Evolutionary conservation across 257 asterid species (phyloP).

Genomic region (Scutellaria baicalensis): DNA sequence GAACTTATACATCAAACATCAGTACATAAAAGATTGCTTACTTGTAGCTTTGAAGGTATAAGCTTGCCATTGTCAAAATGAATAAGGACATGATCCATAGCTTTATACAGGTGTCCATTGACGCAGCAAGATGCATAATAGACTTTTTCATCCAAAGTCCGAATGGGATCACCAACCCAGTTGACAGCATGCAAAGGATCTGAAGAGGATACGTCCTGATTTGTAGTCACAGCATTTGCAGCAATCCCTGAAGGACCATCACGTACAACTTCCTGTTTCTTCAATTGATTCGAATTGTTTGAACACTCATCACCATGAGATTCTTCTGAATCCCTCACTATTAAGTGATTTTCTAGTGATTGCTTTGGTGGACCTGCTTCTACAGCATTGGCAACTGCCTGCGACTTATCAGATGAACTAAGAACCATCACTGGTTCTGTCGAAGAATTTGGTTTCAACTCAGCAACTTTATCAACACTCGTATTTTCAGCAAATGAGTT

Average conservation of each 20-base stretch:
- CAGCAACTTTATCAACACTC: constrained; percentile 29
- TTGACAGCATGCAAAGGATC: constrained; percentile 38
- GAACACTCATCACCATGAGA: constrained; percentile 25
- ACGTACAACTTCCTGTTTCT: constrained; percentile 26
- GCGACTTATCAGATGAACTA: constrained; percentile 26
- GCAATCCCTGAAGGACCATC: constrained; percentile 39
- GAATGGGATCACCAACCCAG: constrained; percentile 66
- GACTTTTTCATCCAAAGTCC: constrained; percentile 49
- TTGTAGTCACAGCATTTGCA: constrained; percentile 23
- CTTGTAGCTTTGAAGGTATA: constrained; percentile 83
- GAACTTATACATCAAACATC: background rate
- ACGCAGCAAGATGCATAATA: constrained; percentile 64
- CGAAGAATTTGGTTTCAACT: constrained; percentile 23
- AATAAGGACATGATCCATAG: constrained; percentile 57
- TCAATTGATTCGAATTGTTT: constrained; percentile 18
- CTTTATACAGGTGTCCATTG: constrained; percentile 52
- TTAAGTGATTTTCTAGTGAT: constrained; percentile 24
- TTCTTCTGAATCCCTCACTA: constrained; percentile 22
- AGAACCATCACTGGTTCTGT: constrained; percentile 17
- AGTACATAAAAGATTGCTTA: constrained; percentile 26
- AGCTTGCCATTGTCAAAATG: constrained; percentile 43
- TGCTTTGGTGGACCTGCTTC: constrained; percentile 28
- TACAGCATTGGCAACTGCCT: constrained; percentile 11
- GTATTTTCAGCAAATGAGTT: constrained; percentile 19
- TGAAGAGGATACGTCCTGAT: constrained; percentile 29